A percentile compares a stretch with the other conserved stretches of the same genome.
These are phyloP conservation scores for Prunus salicina DNA, from an alignment of 306 rosid genomes.

Conservation along the genomic window DNA sequence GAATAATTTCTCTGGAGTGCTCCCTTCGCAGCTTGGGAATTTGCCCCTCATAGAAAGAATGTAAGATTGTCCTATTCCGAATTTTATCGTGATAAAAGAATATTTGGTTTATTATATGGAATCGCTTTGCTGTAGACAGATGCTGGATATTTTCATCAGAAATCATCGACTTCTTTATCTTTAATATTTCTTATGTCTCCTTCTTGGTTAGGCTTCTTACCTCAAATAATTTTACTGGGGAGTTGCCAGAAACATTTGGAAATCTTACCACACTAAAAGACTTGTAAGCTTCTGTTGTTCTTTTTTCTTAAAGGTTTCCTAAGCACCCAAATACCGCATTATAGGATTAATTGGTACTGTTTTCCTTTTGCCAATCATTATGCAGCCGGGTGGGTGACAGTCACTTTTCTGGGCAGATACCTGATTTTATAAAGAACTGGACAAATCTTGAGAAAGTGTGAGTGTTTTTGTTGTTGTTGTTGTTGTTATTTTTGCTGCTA, in stretches of 20 bases:
- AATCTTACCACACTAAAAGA: conserved; percentile 41
- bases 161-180: neutral
- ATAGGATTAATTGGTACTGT: neutral
- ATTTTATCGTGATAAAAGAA: neutral
- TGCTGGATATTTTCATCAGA: too few species aligned
- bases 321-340: neutral
- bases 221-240: conserved; percentile 68
- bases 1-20: too few species aligned
- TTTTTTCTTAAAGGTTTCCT: neutral
- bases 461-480: conserved; percentile 11
- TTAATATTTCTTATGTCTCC: neutral
- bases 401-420: conserved; percentile 57
- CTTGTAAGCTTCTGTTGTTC: conserved; percentile 43
- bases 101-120: neutral
- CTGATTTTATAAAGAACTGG: conserved; percentile 56
- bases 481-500: neutral
- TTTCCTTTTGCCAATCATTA: neutral
- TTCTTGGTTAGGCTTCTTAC: conserved; percentile 38
- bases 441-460: conserved; percentile 45
- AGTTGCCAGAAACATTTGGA: conserved; percentile 54
- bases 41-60: neutral
- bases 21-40: neutral
- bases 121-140: neutral
- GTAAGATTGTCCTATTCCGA: neutral
- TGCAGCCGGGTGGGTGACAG: conserved; percentile 67